Evolutionary conservation across 805 yeast genomes (phyloP), one percentile per base, ranked within the genome.

Genomic region (Yamadazyma takamatsuzukensis): DNA sequence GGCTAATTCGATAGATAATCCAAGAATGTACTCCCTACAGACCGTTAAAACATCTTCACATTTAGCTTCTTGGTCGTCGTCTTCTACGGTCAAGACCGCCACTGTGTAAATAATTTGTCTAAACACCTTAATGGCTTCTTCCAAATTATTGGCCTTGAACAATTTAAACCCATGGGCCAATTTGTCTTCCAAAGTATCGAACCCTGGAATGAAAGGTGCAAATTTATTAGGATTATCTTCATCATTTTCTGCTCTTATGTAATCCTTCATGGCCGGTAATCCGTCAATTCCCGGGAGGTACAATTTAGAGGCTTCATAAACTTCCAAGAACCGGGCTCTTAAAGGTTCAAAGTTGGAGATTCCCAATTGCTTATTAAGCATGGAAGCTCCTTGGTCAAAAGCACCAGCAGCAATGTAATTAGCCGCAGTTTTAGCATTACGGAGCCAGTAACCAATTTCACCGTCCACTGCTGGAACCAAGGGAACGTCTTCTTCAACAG

Each of bases 321-420:
- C 82, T 49, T 87, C 90, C 56, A 84, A 47, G 67, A 93, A 93
- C 40, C 96, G 74, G 18, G 70, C 54, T 62, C 90, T 79, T 48
- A 93, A 72, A 10, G 97, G 97, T 51, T 80, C 95, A 55, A 94
- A 90, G 47, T 85, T 72, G 17, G 76, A 80, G 32, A 86, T 76
- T 48, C 97, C 98, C 27, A 81, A 70, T 61, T 94, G 98, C 51
- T 90, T 83, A 66, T 82, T 79, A 49, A 93, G 73, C 53, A 94
- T 75, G 50, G 88, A 94, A 24, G 96, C 93, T 23, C 97, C 99
- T 33, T 90, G 83, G 45, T 88, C 97, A 55, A 90, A 90, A 4
- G 94, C 84, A 48, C 99, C 99, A 2, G 96, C 88, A 2, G 98
- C 97, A 50, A 83, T 88, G 48, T 87, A 85, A 17, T 86, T 87